phyloP scores from a whole-genome alignment of 331 rosid genomes.

The Cydonia oblonga region DNA sequence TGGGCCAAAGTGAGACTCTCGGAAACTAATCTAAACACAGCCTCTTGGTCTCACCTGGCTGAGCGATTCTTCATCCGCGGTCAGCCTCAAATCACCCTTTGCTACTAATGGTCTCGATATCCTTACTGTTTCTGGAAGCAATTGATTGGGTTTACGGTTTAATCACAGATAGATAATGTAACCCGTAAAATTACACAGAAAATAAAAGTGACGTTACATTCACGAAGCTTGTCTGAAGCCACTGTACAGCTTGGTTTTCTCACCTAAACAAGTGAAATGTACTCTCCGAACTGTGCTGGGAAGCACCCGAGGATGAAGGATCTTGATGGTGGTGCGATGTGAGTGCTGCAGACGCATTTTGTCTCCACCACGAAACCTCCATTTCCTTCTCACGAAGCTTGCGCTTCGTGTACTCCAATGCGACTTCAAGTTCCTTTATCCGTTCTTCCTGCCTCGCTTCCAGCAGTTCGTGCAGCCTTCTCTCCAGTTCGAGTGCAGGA shows the following conservation, averaged over 20 bases:
- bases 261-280: conserved; percentile 22
- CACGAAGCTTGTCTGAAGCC: neutral
- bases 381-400: conserved; percentile 51
- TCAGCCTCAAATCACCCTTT: conserved; percentile 21
- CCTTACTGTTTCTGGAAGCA: neutral
- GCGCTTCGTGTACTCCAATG: conserved; percentile 45
- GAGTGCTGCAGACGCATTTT: conserved; percentile 29
- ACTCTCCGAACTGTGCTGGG: conserved; percentile 28
- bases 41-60: conserved; percentile 12
- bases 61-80: conserved; percentile 25
- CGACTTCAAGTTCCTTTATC: conserved; percentile 58
- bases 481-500: conserved; percentile 59
- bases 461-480: conserved; percentile 71
- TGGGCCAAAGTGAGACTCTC: neutral
- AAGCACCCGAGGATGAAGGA: conserved; percentile 35
- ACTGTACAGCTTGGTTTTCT: conserved; percentile 15
- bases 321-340: conserved; percentile 40
- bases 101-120: neutral
- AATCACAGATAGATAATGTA: too few species aligned
- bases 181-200: too few species aligned
- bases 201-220: too few species aligned
- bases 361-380: conserved; percentile 76
- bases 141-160: too few species aligned
- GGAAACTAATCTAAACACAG: neutral
- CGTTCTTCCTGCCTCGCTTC: conserved; percentile 63